Evolutionary conservation across 495 filamentous ascomycete species (phyloP), one percentile per base, ranked within the genome.

Genomic region (Rhypophila decipiens): DNA sequence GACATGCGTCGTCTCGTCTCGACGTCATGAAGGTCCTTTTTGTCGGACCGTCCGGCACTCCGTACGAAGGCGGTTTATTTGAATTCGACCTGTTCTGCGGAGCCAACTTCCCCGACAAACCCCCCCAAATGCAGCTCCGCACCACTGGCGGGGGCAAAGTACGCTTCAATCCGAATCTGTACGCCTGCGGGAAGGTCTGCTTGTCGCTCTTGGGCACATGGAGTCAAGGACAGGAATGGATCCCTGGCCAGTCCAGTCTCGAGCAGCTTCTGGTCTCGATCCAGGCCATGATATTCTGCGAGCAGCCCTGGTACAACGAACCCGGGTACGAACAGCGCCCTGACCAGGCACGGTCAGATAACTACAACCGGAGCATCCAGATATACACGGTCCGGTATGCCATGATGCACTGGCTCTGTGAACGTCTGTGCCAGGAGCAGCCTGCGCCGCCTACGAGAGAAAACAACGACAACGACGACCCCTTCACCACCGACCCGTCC

Each of bases 51-150:
- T 54, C 51, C 11, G 70, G 60, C 9, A 82, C 81, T 9, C 81
- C 81, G 12, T 84, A 85, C 67, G 75, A 80, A 51, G 60, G 75
- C 34, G 81, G 79, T 1, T 51, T 82, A 11, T 84, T 82, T 57
- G 80, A 80, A 58, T 83, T 84, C 45, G 78, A 83, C 52, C 46
- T 84, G 42, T 70, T 67, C 40, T 75, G 72, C 42, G 52, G 49
- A 11, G 7, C 37, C 0, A 48, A 73, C 13, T 85, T 78, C 39
- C 81, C 81, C 0, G 48, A 50, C 2, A 47, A 37, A 1, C 72
- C 80, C 12, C 81, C 81, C 0, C 50, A 63, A 41, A 66, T 80
- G 57, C 42, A 50, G 9, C 80, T 82, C 56, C 66, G 61, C 24
- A 74, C 74, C 5, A 75, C 79, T 0, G 74, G 71, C 10, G 55